Evolutionary conservation across 192 early-diverging fungal genomes (phyloP), one percentile per base, ranked within the genome.

Genomic region (Backusella macrospora): DNA sequence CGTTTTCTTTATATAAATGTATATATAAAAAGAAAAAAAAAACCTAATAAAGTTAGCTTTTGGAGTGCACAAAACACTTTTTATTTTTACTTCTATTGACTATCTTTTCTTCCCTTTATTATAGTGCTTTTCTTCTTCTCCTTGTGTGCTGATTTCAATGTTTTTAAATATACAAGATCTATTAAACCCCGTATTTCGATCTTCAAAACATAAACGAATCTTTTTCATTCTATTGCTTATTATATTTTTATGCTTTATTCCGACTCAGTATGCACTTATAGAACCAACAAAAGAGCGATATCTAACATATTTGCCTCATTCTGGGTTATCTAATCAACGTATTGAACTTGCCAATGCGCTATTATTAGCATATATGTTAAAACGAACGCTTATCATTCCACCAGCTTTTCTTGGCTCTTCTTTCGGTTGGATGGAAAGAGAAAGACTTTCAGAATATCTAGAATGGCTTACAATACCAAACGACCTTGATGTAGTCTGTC

Each of bases 271-370:
- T 26, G 26, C 21, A 8, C 52, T 59, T 59, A 9, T 59, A 5
- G 10, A 59, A 9, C 42, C 12, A 68, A 64, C 72, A 37, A 79
- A 71, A 10, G 85, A 88, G 68, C 74, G 73, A 8, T 88, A 82
- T 64, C 67, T 88, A 7, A 77, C 87, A 7, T 88, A 88, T 67
- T 67, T 84, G 6, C 81, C 87, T 18, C 87, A 88, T 64, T 82
- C 79, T 63, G 87, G 87, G 4, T 80, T 87, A 69, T 84, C 84
- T 40, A 89, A 89, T 48, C 87, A 89, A 71, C 83, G 86, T 0
- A 86, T 82, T 39, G 84, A 79, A 29, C 81, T 89, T 34, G 86
- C 81, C 40, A 89, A 89, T 49, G 86, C 85, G 1, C 64, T 89
- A 14, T 40, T 89, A 6, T 73, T 89, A 12, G 83, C 87, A 23